Base-by-base conservation (phyloP, 306 rosid genomes). In the Begonia fuchsioides region DNA sequence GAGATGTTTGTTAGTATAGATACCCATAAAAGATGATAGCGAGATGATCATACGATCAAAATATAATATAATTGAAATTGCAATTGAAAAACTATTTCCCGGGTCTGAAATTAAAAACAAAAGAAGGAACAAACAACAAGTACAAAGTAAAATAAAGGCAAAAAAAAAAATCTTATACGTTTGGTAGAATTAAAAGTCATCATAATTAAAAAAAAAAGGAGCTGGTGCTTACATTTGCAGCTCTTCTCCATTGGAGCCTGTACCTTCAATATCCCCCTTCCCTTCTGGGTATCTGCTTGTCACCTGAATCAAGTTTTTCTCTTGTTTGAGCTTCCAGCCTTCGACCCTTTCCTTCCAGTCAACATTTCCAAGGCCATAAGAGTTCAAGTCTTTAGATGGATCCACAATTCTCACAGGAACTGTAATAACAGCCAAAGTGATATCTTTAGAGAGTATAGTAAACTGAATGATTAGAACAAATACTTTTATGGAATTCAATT, bases 321-420 rank as follows among this genome's bases (percentile, higher is more conserved):
- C 98, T 55, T 92, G 96, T 78, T 92, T 92, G 64, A 85, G 78
- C 62, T 86, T 92, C 96, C 98, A 92, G 53, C 96, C 87, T 70
- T 92, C 96, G 45, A 92, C 96, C 74, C 98, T 82, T 73, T 92
- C 98, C 72, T 85, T 92, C 98, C 96, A 92, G 75, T 92, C 98
- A 64, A 92, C 96, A 72, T 79, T 85, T 64, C 98, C 98, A 58
- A 82, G 90, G 54, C 98, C 96, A 68, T 85, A 92, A 59, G 93
- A 85, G 55, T 92, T 92, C 51, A 85, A 69, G 76, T 92, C 98
- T 76, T 85, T 92, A 9, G 98, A 79, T 32, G 94, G 96, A 53
- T 85, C 93, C 61, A 92, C 92, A 65, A 77, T 85, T 62, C 96
- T 79, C 55, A 85, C 98, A 0, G 83, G 93, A 73, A 92, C 98